Conservation (phyloP, 1,284 basidiomycete genomes). For the Malassezia caprae region DNA sequence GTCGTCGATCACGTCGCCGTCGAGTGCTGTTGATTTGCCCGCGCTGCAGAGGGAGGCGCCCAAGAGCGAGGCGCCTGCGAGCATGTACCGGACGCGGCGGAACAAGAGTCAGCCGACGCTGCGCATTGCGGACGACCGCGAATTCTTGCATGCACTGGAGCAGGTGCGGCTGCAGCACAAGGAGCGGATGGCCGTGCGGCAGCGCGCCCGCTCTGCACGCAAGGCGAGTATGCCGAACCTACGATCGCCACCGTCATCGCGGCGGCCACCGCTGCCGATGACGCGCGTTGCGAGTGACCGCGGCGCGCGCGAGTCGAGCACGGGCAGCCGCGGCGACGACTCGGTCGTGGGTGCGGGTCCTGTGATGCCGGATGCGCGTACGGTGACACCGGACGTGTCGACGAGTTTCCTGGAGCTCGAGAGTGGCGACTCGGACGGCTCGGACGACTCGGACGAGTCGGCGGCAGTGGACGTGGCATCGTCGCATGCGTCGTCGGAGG, state of each 20-base stretch:
- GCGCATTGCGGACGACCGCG: slow-evolving; percentile 35
- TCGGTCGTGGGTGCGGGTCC: not conserved
- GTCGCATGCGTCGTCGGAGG: not conserved
- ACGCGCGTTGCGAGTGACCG: not conserved
- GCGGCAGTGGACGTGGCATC: not conserved
- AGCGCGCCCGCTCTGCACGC: slow-evolving; percentile 9
- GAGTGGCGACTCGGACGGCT: not conserved
- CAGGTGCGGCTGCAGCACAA: slow-evolving; percentile 28
- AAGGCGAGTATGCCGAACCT: slow-evolving; percentile 19
- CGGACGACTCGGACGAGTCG: not conserved
- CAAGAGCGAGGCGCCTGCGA: not conserved
- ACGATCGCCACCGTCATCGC: not conserved
- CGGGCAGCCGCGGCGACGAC: not conserved
- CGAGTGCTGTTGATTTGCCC: not conserved
- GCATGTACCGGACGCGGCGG: slow-evolving; percentile 17
- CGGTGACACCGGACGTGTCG: not conserved
- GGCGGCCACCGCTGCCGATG: not conserved
- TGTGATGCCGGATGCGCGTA: not conserved
- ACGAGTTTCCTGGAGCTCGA: slow-evolving; percentile 9
- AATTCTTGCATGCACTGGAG: slow-evolving; percentile 38
- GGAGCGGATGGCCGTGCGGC: slow-evolving; percentile 23
- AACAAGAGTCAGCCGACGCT: slow-evolving; percentile 38
- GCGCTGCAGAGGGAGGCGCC: not conserved
- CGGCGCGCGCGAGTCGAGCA: not conserved
- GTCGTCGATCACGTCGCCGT: not conserved